A percentile compares a stretch with the other conserved stretches of the same genome.
These are phyloP conservation scores for Metahyphopichia silvanorum DNA, from an alignment of 805 yeast species.

Conservation along the genomic window DNA sequence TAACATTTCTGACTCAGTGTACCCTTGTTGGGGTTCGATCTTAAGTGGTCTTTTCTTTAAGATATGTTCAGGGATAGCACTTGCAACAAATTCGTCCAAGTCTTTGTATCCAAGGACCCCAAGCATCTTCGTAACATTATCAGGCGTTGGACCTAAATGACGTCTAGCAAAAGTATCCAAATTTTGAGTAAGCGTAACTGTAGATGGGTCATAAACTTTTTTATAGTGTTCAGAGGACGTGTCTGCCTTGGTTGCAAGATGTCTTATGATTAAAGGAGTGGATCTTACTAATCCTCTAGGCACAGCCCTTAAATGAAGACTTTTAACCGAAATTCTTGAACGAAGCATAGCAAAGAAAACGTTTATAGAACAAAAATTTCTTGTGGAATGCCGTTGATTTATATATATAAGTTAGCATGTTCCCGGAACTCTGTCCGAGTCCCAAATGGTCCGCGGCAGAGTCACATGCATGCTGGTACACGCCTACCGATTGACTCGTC, in stretches of 20 bases:
- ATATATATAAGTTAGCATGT: too few relatives aligned
- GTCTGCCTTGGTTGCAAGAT: conserved; percentile 37
- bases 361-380: too few relatives aligned
- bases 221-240: conserved; percentile 54
- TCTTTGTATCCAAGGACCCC: conserved; percentile 59
- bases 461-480: too few relatives aligned
- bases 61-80: conserved; percentile 76
- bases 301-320: too few relatives aligned
- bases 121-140: conserved; percentile 66
- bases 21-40: conserved; percentile 70
- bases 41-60: conserved; percentile 64
- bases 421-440: too few relatives aligned
- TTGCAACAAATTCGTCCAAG: conserved; percentile 64
- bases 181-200: conserved; percentile 20
- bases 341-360: too few relatives aligned
- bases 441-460: too few relatives aligned
- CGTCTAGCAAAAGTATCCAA: conserved; percentile 87
- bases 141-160: conserved; percentile 80
- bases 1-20: conserved; percentile 77
- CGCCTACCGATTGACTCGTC: too few relatives aligned
- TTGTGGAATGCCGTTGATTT: too few relatives aligned
- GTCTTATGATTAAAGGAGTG: conserved; percentile 5
- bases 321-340: too few relatives aligned
- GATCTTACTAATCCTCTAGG: neutral
- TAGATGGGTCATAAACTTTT: conserved; percentile 43